These are phyloP conservation scores for Ophiostoma quercus DNA, from an alignment of 2,329 filamentous ascomycete genomes.

Conservation along the genomic window DNA sequence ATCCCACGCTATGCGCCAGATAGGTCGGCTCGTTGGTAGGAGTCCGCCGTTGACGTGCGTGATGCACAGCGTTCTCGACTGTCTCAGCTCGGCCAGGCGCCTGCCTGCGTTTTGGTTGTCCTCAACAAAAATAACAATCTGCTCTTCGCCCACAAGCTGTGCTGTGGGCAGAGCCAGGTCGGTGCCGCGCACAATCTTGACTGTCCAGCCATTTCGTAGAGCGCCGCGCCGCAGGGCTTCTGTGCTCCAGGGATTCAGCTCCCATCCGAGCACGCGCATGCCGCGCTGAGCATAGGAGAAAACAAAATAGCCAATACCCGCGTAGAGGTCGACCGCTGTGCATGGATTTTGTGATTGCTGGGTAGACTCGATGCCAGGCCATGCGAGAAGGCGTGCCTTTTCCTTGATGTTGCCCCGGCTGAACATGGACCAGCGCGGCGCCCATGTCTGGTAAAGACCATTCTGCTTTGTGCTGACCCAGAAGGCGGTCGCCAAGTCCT, in stretches of 20 bases:
- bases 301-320: constrained; percentile 89
- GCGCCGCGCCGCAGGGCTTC: constrained; percentile 78
- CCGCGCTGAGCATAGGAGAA: constrained; percentile 75
- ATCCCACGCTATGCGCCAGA: constrained; percentile 50
- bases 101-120: constrained; percentile 54
- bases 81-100: constrained; percentile 37
- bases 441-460: constrained; percentile 78
- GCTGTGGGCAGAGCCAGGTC: constrained; percentile 39
- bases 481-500: constrained; percentile 62
- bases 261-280: constrained; percentile 75
- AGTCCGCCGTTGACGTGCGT: constrained; percentile 61
- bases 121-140: constrained; percentile 64
- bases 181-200: constrained; percentile 46
- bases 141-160: constrained; percentile 32
- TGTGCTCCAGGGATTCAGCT: constrained; percentile 82
- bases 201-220: constrained; percentile 59
- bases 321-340: constrained; percentile 74
- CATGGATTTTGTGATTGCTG: not conserved
- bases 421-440: constrained; percentile 90
- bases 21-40: constrained; percentile 51
- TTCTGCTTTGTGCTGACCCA: constrained; percentile 79
- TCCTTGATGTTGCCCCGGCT: constrained; percentile 84
- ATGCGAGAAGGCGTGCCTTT: constrained; percentile 67
- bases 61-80: constrained; percentile 34
- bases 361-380: constrained; percentile 34